Evolutionary conservation across 2,329 filamentous ascomycete species (phyloP).

Genomic region (Corynespora cassiicola): DNA sequence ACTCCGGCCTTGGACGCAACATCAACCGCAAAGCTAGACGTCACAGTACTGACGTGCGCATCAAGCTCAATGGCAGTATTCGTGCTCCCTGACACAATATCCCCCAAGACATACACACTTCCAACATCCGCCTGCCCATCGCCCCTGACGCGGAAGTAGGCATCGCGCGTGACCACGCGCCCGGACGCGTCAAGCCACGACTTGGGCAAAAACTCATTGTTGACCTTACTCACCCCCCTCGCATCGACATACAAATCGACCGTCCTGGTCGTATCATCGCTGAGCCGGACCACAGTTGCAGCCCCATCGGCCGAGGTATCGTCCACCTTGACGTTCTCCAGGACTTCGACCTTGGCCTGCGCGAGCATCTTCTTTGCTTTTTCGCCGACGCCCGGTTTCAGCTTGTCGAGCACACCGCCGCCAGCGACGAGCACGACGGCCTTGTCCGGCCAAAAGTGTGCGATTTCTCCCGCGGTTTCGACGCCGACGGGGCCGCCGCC

Average conservation of each 20-base stretch:
- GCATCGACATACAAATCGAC: slow-evolving; percentile 42
- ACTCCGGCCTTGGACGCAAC: slow-evolving; percentile 14
- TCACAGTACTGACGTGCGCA: slow-evolving; percentile 9
- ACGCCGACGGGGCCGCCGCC: slow-evolving; percentile 45
- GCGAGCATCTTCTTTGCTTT: slow-evolving; percentile 38
- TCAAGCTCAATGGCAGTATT: slow-evolving; percentile 17
- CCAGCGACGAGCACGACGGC: slow-evolving; percentile 40
- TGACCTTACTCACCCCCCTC: slow-evolving; percentile 33
- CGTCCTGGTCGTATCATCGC: slow-evolving; percentile 25
- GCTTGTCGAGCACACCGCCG: slow-evolving; percentile 28
- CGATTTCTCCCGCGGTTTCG: slow-evolving; percentile 46
- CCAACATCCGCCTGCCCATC: slow-evolving; percentile 8
- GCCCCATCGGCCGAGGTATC: slow-evolving; percentile 13
- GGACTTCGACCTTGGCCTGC: slow-evolving; percentile 32
- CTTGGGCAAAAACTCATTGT: slow-evolving; percentile 30
- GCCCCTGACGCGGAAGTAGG: slow-evolving; percentile 28
- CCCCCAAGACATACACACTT: slow-evolving; percentile 43
- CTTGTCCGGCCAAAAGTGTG: slow-evolving; percentile 17
- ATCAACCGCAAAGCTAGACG: slow-evolving; percentile 17
- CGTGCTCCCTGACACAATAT: slow-evolving; percentile 38
- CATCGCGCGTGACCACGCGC: slow-evolving; percentile 30
- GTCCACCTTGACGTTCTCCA: slow-evolving; percentile 25
- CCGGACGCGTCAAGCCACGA: slow-evolving; percentile 29
- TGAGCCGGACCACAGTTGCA: slow-evolving; percentile 20
- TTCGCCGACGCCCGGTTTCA: slow-evolving; percentile 18